A percentile compares a stretch with the other conserved stretches of the same genome.
Conservation (phyloP, 345 rosid genomes). For the Populus tremula region DNA sequence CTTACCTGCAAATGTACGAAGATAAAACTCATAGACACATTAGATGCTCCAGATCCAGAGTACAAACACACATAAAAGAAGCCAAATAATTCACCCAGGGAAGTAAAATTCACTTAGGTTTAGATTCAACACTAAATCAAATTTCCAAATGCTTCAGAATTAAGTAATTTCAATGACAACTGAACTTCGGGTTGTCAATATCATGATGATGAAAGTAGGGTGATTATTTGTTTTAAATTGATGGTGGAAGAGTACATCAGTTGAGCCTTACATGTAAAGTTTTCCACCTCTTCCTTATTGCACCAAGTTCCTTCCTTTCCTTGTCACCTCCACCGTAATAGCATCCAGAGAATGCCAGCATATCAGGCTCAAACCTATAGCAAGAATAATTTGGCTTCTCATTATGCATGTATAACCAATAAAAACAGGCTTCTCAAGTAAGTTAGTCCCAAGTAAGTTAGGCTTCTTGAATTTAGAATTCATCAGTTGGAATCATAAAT, state of each 20-base stretch:
- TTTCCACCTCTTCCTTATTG: conserved; percentile 95
- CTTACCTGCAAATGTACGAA: conserved; percentile 42
- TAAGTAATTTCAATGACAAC: not conserved
- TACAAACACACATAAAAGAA: not conserved
- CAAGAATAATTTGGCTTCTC: conserved; percentile 19
- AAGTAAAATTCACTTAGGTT: not conserved
- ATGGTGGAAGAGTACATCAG: not conserved
- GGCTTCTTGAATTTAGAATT: not conserved
- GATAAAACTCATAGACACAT: not conserved
- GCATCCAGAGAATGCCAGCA: conserved; percentile 99
- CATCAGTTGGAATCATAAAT: not conserved
- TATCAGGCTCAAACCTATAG: conserved; percentile 94
- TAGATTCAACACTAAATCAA: not conserved
- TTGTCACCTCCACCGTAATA: conserved; percentile 95
- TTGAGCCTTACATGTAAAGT: conserved; percentile 77
- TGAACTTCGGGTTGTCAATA: not conserved
- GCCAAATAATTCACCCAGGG: conserved; percentile 2
- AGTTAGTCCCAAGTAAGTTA: not conserved
- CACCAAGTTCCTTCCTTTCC: conserved; percentile 75
- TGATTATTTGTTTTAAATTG: not conserved
- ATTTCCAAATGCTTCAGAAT: not conserved
- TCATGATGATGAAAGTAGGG: not conserved
- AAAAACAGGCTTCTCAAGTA: no score
- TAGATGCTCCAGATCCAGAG: not conserved
- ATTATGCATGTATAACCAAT: no score